Percentiles rank a stretch among this genome's conserved stretches.
phyloP scores from a whole-genome alignment of 1,284 basidiomycete genomes.

The Leccinum variabile region DNA sequence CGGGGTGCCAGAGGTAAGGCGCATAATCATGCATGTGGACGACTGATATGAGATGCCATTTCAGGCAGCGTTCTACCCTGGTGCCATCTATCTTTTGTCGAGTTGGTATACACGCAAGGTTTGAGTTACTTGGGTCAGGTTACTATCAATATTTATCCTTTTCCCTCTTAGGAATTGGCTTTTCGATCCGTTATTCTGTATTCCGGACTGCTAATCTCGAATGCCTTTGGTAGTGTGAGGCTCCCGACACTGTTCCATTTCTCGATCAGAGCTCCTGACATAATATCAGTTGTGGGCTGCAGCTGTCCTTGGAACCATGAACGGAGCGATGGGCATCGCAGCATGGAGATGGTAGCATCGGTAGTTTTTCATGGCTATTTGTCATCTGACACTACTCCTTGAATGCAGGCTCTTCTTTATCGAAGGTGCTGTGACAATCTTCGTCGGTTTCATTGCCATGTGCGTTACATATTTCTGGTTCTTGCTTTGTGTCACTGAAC shows the following conservation, averaged over 20 bases:
- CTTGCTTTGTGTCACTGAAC: neutral
- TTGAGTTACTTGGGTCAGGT: neutral
- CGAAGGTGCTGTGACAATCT: neutral
- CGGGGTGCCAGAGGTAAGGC: neutral
- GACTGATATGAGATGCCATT: neutral
- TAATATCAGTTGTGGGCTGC: neutral
- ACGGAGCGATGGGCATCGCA: neutral
- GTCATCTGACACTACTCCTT: neutral
- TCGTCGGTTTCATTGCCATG: neutral
- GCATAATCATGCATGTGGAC: neutral
- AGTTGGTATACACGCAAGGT: constrained; percentile 2
- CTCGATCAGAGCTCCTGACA: neutral
- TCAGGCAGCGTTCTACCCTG: constrained; percentile 1
- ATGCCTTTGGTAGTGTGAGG: neutral
- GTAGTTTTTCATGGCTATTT: neutral
- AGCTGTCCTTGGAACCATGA: neutral
- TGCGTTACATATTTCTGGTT: neutral
- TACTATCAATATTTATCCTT: neutral
- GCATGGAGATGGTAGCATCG: neutral
- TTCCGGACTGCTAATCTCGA: neutral
- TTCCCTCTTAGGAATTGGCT: neutral
- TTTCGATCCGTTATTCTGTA: neutral
- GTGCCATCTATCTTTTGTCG: neutral
- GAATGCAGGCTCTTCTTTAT: constrained; percentile 1
- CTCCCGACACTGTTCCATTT: neutral